Percentiles rank a stretch among this genome's conserved stretches.
phyloP scores from a whole-genome alignment of 495 filamentous ascomycete species.

The Rostrohypoxylon terebratum region DNA sequence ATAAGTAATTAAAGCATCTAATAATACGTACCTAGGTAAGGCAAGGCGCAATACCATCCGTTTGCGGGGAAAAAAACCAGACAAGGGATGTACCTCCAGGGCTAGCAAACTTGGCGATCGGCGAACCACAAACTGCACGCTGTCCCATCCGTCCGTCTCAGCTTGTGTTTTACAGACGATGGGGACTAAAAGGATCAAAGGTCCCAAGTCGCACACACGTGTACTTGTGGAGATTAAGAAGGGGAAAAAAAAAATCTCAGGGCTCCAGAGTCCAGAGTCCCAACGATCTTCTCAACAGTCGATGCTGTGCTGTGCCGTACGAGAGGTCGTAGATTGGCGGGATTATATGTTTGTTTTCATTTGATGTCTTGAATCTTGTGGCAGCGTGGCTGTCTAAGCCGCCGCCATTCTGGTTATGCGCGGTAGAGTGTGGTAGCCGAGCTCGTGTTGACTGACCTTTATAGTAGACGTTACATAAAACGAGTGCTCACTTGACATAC shows the following conservation, averaged over 20 bases:
- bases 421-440: slow-evolving; percentile 30
- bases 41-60: not conserved
- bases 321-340: slow-evolving; percentile 18
- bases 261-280: not conserved
- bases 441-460: slow-evolving; percentile 41
- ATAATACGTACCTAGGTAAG: not conserved
- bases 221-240: slow-evolving; percentile 4
- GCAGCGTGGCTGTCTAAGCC: slow-evolving; percentile 20
- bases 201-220: slow-evolving; percentile 19
- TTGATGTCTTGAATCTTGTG: slow-evolving; percentile 23
- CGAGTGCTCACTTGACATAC: slow-evolving; percentile 17
- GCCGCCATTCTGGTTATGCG: slow-evolving; percentile 27
- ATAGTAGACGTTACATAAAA: slow-evolving; percentile 20
- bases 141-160: slow-evolving; percentile 37
- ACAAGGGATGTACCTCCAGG: slow-evolving; percentile 14
- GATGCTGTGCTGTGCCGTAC: slow-evolving; percentile 18
- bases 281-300: slow-evolving; percentile 15
- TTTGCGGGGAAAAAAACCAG: slow-evolving; percentile 27
- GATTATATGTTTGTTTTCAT: slow-evolving; percentile 8
- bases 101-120: slow-evolving; percentile 37
- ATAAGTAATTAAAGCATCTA: slow-evolving; percentile 8
- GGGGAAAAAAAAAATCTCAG: slow-evolving; percentile 2
- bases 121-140: slow-evolving; percentile 24
- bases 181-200: slow-evolving; percentile 3
- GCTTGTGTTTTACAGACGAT: slow-evolving; percentile 42